phyloP scores from a whole-genome alignment of 78 protist genomes.

The Bodo saltans region DNA sequence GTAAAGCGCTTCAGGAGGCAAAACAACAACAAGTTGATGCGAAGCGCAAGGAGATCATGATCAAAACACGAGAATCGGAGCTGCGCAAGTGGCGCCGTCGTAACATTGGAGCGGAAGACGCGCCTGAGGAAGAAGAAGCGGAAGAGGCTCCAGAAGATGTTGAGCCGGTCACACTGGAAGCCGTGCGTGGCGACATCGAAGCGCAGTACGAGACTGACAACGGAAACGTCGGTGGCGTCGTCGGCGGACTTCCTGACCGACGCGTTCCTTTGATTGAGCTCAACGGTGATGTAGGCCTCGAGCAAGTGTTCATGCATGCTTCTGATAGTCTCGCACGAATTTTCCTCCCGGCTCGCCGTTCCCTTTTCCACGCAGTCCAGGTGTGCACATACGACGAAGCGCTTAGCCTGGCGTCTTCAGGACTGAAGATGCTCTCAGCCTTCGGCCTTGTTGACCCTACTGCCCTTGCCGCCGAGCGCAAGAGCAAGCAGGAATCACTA shows the following conservation, averaged over 20 bases:
- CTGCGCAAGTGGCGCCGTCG: constrained; percentile 10
- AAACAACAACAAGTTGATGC: background rate
- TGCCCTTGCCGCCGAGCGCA: background rate
- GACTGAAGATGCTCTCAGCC: background rate
- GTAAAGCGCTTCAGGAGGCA: background rate
- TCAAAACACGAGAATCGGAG: background rate
- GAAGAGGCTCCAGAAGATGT: background rate
- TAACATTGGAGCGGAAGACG: background rate
- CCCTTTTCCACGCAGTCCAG: background rate
- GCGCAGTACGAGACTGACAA: background rate
- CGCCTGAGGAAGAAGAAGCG: background rate
- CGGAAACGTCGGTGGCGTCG: background rate
- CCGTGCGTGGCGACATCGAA: background rate
- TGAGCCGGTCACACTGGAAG: constrained; percentile 1
- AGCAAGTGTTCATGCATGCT: background rate
- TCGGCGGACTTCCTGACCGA: background rate
- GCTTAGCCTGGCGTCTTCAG: background rate
- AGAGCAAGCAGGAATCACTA: too few species aligned
- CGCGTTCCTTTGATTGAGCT: background rate
- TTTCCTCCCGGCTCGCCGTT: too few species aligned
- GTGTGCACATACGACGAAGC: background rate
- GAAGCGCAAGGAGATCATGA: background rate
- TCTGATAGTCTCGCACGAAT: too few species aligned
- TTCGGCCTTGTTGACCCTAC: constrained; percentile 8
- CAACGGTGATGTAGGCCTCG: background rate